A percentile compares a stretch with the other conserved stretches of the same genome.
Conservation (phyloP, 768 basidiomycete genomes). For the Amanita exitialis region DNA sequence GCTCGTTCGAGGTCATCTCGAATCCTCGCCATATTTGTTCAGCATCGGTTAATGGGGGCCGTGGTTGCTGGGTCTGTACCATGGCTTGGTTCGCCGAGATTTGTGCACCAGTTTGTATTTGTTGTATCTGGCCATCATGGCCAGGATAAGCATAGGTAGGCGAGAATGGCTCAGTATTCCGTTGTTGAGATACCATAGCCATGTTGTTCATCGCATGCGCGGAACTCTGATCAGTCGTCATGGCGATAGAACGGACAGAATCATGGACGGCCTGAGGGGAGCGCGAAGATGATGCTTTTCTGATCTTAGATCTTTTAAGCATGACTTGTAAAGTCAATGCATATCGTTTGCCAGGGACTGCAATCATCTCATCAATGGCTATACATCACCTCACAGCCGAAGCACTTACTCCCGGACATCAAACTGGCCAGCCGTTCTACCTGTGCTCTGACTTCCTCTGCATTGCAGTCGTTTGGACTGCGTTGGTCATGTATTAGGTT, state of each 20-base stretch:
- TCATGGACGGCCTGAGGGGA: constrained; percentile 56
- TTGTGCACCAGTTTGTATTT: constrained; percentile 10
- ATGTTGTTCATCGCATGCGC: constrained; percentile 8
- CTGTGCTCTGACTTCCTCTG: constrained; percentile 59
- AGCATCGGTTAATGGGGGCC: constrained; percentile 28
- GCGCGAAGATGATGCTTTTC: constrained; percentile 45
- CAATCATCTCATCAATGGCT: neutral
- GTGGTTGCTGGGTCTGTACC: constrained; percentile 12
- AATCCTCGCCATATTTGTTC: constrained; percentile 74
- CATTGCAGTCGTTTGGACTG: constrained; percentile 79
- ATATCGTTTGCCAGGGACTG: constrained; percentile 90
- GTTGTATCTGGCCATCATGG: constrained; percentile 19
- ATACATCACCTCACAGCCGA: neutral
- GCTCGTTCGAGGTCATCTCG: constrained; percentile 61
- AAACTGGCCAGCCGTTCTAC: constrained; percentile 71
- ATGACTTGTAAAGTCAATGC: constrained; percentile 85
- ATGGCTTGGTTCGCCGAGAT: constrained; percentile 19
- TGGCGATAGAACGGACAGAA: constrained; percentile 34
- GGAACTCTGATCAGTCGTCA: constrained; percentile 22
- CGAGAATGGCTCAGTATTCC: constrained; percentile 41
- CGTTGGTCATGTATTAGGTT: neutral
- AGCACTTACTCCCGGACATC: constrained; percentile 64
- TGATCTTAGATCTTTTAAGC: constrained; percentile 67
- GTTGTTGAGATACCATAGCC: constrained; percentile 18
- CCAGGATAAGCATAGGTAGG: constrained; percentile 41